A percentile compares a stretch with the other conserved stretches of the same genome.
phyloP scores from a whole-genome alignment of 2,329 filamentous ascomycete species.

The Colletotrichum filicis region DNA sequence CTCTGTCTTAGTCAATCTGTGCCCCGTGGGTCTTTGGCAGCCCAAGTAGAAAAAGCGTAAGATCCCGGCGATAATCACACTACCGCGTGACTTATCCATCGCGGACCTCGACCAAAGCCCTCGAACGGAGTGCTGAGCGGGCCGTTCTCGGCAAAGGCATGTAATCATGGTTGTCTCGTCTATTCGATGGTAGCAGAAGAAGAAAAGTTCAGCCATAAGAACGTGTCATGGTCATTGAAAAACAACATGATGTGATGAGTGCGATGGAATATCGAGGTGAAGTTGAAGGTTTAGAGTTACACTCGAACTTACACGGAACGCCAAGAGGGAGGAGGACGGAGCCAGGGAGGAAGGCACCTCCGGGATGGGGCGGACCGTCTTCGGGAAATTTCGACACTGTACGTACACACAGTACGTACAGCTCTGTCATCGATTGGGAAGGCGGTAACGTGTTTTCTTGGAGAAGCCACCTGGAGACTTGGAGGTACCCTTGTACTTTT shows the following conservation, averaged over 20 bases:
- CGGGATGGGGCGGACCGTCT: not conserved
- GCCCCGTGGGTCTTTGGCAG: not conserved
- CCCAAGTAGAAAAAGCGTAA: not conserved
- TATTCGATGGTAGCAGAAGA: not conserved
- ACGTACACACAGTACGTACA: not conserved
- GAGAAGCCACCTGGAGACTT: conserved; percentile 29
- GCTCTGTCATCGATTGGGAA: not conserved
- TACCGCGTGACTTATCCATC: not conserved
- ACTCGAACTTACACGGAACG: not conserved
- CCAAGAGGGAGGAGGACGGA: not conserved
- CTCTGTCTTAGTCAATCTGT: not conserved
- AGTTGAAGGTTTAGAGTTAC: not conserved
- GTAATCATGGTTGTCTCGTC: not conserved
- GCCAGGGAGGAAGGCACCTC: not conserved
- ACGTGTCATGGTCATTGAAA: not conserved
- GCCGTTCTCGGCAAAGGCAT: conserved; percentile 7
- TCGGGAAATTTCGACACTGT: not conserved
- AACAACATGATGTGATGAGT: not conserved
- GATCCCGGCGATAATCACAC: not conserved
- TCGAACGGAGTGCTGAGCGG: not conserved
- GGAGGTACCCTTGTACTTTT: not conserved
- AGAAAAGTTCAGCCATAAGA: not conserved
- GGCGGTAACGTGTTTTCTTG: conserved; percentile 24
- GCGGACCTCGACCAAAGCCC: not conserved
- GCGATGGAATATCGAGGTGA: not conserved